Evolutionary conservation across 2,329 filamentous ascomycete species (phyloP), one percentile per base, ranked within the genome.

Genomic region (Parastagonospora avenae): DNA sequence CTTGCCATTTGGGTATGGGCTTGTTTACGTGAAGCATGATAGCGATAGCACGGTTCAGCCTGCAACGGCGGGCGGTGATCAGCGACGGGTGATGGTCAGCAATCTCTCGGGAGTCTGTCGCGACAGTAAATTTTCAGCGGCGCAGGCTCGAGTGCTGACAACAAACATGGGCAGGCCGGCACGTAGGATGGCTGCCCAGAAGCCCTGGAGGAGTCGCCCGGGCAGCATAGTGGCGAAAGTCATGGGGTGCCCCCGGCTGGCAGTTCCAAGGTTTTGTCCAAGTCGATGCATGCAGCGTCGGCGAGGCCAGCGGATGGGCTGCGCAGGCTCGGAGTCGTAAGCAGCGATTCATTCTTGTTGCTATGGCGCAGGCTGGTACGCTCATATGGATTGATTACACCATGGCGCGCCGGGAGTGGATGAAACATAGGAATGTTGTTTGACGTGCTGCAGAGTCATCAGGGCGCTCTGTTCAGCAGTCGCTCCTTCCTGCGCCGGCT

Each of bases 81-180:
- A 24, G 31, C 32, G 40, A 24, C 40, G 9, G 10, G 19, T 24
- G 19, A 24, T 24, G 3, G 19, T 24, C 19, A 24, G 19, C 19
- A 24, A 24, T 24, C 3, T 24, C 19, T 3, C 19, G 19, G 19
- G 19, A 24, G 19, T 24, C 19, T 24, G 5, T 24, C 37, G 15
- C 37, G n/a, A 40, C 38, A 37, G 9, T 16, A 37, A 29, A 40
- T 40, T 40, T 29, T 39, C 8, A 10, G 12, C 32, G 16, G 19
- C 27, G 40, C n/a, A n/a, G 49, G 52, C 30, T 49, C 45, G 41
- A 12, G 46, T 49, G 55, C 53, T 52, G 55, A 56, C 53, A 47
- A 56, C 44, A 46, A 27, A 52, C 44, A 43, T 29, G 49, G 49
- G 39, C 10, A 31, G 8, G 37, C 30, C 16, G 43, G 15, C 19